Percentiles rank a stretch among this genome's conserved stretches.
Evolutionary conservation across 495 filamentous ascomycete genomes (phyloP).

Genomic region (Annulohypoxylon moriforme): DNA sequence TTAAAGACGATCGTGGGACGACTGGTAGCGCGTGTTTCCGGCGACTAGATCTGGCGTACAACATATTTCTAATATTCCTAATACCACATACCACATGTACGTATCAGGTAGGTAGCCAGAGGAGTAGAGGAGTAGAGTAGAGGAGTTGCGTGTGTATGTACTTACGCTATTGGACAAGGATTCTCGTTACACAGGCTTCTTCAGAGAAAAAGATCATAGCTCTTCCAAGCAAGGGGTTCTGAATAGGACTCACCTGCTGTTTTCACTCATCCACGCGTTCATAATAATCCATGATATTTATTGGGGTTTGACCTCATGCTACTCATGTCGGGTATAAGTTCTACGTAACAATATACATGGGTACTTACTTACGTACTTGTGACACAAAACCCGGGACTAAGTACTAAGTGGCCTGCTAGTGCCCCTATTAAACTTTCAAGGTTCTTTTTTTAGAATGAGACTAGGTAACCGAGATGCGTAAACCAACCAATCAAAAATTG

Average conservation of each 20-base stretch:
- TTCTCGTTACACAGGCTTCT: slow-evolving; percentile 8
- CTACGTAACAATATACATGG: not conserved
- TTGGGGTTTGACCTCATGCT: not conserved
- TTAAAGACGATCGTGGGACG: slow-evolving; percentile 3
- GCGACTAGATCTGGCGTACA: slow-evolving; percentile 5
- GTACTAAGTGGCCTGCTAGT: no score
- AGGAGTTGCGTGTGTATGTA: no score
- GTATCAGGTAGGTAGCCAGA: not conserved
- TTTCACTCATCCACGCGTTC: not conserved
- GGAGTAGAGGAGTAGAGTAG: no score
- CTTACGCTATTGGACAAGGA: slow-evolving; percentile 8
- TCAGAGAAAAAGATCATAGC: not conserved
- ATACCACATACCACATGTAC: not conserved
- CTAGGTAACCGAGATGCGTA: slow-evolving; percentile 14
- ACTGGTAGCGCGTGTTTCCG: not conserved
- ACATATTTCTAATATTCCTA: not conserved
- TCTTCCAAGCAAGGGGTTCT: not conserved
- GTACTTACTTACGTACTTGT: not conserved
- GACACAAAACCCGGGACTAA: slow-evolving; percentile 5
- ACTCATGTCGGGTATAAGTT: not conserved
- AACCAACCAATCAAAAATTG: not conserved
- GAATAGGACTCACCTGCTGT: not conserved
- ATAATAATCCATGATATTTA: not conserved
- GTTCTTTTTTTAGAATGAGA: slow-evolving; percentile 39
- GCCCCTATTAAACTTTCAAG: slow-evolving; percentile 4